phyloP scores from a whole-genome alignment of 1,139 yeast species.

The Suhomyces guaymorum region DNA sequence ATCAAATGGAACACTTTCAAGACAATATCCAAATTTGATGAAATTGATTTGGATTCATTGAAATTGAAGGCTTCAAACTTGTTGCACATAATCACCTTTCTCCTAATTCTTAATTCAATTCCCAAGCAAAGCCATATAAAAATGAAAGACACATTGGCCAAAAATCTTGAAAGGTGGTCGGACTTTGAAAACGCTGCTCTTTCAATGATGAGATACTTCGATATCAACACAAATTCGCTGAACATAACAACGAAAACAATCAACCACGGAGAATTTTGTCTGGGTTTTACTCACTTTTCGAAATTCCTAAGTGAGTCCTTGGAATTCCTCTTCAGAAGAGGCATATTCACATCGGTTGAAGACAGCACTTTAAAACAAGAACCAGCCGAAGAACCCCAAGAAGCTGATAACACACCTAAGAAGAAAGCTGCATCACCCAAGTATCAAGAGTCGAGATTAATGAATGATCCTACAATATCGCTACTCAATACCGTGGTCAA shows the following conservation, averaged over 20 bases:
- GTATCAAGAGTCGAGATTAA: conserved; percentile 39
- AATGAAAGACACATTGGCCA: conserved; percentile 16
- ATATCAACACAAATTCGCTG: conserved; percentile 26
- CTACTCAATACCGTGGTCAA: conserved; percentile 38
- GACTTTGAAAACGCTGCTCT: conserved; percentile 35
- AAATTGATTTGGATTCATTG: conserved; percentile 32
- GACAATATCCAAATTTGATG: conserved; percentile 24
- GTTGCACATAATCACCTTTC: conserved; percentile 39
- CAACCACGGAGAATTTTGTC: conserved; percentile 34
- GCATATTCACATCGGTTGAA: conserved; percentile 17
- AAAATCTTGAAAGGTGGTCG: conserved; percentile 30
- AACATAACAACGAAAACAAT: conserved; percentile 27
- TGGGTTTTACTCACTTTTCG: conserved; percentile 32
- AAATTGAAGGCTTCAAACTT: conserved; percentile 37
- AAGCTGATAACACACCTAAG: no score
- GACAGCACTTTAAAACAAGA: background rate
- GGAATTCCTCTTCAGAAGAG: conserved; percentile 37
- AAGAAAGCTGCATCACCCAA: conserved; percentile 11
- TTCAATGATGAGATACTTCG: conserved; percentile 48
- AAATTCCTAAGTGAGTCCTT: conserved; percentile 38
- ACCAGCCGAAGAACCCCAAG: conserved; percentile 1
- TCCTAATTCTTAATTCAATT: conserved; percentile 35
- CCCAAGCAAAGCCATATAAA: conserved; percentile 27
- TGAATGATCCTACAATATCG: conserved; percentile 43
- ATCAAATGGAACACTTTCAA: conserved; percentile 28